Base-by-base conservation (phyloP, 2,329 filamentous ascomycete species). In the Diaporthe sp. region DNA sequence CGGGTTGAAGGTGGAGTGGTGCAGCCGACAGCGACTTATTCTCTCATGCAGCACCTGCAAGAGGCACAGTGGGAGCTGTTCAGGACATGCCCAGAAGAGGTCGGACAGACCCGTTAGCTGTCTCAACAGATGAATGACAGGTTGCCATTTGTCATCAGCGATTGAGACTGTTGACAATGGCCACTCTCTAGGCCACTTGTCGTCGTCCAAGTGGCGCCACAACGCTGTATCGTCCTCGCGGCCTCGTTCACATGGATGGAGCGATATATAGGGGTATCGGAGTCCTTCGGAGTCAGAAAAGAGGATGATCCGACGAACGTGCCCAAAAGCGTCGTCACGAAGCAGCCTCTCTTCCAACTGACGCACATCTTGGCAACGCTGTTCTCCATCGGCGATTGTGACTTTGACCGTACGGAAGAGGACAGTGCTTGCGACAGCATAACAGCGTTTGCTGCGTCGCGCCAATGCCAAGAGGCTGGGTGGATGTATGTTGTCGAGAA, bases 261-360 rank as follows among this genome's bases (percentile, higher is more conserved):
- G 53, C n/a, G 53, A 49, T 6, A 70, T 3, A 53, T 74, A 74
- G 51, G 51, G 39, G 44, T 59, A n/a, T 39, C 34, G 17, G 19
- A 44, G 13, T 15, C 9, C 37, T 51, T 22, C 25, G 9, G 58
- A 17, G 44, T 19, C 17, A 46, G 7, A 70, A 31, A 46, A 31
- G 73, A 74, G 65, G 28, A 74, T 74, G 28, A 74, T 13, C 5
- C 73, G 62, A 22, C 73, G 73, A 25, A 74, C 65, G 13, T 74
- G 49, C 17, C 19, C 49, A 13, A 74, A 70, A 31, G 37, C 55
- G 46, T 51, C 19, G 28, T 58, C 62, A 22, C 73, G 73, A n/a
- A 61, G 42, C 8, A 74, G 39, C 1, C 13, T 49, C 25, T 53
- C 31, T 46, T 70, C 34, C 49, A 74, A 44, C 19, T 70, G 42